Evolutionary conservation across 805 yeast genomes (phyloP).

Genomic region (Nakazawaea pomicola): DNA sequence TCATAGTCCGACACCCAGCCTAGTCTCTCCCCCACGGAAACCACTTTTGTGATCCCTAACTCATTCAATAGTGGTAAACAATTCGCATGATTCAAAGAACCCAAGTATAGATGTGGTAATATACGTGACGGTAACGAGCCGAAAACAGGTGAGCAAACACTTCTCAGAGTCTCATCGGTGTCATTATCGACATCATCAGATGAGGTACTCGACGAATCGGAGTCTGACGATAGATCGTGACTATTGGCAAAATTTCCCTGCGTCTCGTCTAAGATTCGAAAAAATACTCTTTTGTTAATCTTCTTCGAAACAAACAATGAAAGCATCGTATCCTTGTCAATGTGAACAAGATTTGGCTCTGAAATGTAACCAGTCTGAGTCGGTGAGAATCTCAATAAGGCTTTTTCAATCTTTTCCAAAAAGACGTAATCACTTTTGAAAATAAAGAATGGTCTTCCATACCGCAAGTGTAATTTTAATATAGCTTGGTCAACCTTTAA

Average conservation of each 20-base stretch:
- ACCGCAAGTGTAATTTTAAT: conserved; percentile 52
- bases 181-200: conserved; percentile 14
- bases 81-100: conserved; percentile 79
- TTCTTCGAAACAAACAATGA: conserved; percentile 3
- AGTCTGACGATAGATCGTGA: too few relatives aligned
- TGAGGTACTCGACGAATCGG: too few relatives aligned
- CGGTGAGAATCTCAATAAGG: conserved; percentile 62
- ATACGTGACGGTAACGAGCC: conserved; percentile 85
- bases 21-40: conserved; percentile 81
- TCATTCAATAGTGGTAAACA: conserved; percentile 55
- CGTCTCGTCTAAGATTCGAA: conserved; percentile 7
- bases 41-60: conserved; percentile 67
- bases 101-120: conserved; percentile 78
- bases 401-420: conserved; percentile 56
- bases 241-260: background rate
- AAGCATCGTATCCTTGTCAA: conserved; percentile 7
- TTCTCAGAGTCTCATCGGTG: background rate
- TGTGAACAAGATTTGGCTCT: background rate
- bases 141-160: conserved; percentile 22
- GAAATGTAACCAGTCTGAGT: conserved; percentile 13
- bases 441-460: conserved; percentile 77
- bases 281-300: conserved; percentile 4
- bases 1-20: conserved; percentile 48
- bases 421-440: conserved; percentile 72
- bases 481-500: conserved; percentile 60